Evolutionary conservation across 768 basidiomycete species (phyloP), one percentile per base, ranked within the genome.

Genomic region (Lanmaoa pseudosensibilis): DNA sequence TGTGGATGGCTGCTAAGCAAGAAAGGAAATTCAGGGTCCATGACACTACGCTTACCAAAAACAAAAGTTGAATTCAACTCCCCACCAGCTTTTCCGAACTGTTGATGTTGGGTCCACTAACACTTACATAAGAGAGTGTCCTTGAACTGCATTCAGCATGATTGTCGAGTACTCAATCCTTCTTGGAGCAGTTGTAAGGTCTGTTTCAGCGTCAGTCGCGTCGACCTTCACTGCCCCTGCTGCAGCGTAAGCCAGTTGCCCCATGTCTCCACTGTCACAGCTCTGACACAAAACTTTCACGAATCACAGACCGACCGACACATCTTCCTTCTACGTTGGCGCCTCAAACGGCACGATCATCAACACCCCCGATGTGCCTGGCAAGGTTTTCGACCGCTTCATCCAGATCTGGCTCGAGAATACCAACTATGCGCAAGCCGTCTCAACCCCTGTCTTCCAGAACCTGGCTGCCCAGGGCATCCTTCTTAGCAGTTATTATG

Each of bases 331-430:
- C 69, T 81, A 81, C 60, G 61, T 71, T 23, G 79, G 80, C 15
- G 36, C 62, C 25, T 73, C 67, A 50, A 82, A 82, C 58, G 66
- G 66, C 56, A 79, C 80, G 13, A 72, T 83, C 45, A 56, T 71
- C 33, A 77, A 77, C 59, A 21, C 63, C 1, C 65, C 72, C 13
- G 33, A 70, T 40, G 78, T 82, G 4, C 39, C 70, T 1, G 82
- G 81, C 38, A 69, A 71, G 50, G 71, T 69, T 19, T 83, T 80
- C 56, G 74, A 80, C 57, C 73, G 80, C 7, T 76, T 83, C 70
- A 75, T 79, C 56, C 65, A 79, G 61, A 83, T 86, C 54, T 86
- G 82, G 81, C 72, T 87, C 37, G 85, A 86, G 65, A 87, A 86
- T 67, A 85, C 82, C 16, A 78, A 86, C 62, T 87, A 73, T 56